These are phyloP conservation scores for Rhododendron kiyosumense DNA, from an alignment of 148 eudicot species.

Conservation along the genomic window DNA sequence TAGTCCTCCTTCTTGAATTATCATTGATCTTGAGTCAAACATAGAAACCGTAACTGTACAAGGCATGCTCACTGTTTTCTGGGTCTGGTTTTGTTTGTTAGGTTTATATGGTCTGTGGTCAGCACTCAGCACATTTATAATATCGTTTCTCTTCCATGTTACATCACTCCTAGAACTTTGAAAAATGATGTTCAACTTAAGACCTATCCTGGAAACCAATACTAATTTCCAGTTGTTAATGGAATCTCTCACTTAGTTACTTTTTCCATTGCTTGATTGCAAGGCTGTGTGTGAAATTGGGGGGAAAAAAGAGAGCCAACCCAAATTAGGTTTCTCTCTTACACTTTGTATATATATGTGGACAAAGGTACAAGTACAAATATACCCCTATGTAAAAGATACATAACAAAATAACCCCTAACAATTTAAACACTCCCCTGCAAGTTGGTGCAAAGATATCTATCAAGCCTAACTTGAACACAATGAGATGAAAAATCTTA, in stretches of 20 bases:
- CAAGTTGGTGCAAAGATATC: too few species aligned
- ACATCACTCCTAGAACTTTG: not conserved
- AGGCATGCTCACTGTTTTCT: not conserved
- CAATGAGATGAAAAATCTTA: too few species aligned
- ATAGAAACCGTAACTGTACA: not conserved
- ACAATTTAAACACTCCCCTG: too few species aligned
- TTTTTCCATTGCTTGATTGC: not conserved
- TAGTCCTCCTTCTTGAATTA: not conserved
- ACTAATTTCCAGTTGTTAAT: not conserved
- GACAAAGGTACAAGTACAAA: too few species aligned
- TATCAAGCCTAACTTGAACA: too few species aligned
- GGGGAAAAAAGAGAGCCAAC: too few species aligned
- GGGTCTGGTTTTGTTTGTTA: not conserved
- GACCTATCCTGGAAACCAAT: not conserved
- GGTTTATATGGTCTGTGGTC: not conserved
- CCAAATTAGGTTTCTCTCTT: too few species aligned
- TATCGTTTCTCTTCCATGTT: not conserved
- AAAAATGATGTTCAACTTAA: not conserved
- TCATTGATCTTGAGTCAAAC: not conserved
- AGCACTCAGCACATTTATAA: not conserved
- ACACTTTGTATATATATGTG: too few species aligned
- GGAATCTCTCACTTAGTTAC: not conserved
- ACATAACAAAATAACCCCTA: too few species aligned
- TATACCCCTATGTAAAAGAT: too few species aligned
- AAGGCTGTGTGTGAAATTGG: not conserved